Conservation (phyloP, 768 basidiomycete species). For the Mycena crocata region DNA sequence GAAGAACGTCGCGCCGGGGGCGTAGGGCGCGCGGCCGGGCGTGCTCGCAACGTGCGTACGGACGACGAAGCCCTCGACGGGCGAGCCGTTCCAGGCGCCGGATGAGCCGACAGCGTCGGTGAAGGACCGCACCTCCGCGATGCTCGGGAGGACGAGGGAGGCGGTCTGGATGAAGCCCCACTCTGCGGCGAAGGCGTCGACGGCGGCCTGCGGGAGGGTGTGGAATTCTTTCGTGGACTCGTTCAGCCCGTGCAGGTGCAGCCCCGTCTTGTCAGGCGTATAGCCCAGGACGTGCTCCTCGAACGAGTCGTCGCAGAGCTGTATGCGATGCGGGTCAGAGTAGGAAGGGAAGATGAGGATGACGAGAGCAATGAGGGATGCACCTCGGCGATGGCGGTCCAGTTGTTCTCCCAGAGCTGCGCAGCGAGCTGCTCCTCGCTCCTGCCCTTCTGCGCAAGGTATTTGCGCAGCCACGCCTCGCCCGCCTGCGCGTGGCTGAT, state of each 20-base stretch:
- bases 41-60: slow-evolving; percentile 37
- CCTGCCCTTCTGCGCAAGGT: slow-evolving; percentile 71
- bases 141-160: slow-evolving; percentile 67
- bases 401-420: slow-evolving; percentile 81
- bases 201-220: slow-evolving; percentile 73
- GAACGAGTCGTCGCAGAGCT: slow-evolving; percentile 98
- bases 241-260: slow-evolving; percentile 95
- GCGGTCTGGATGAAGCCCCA: slow-evolving; percentile 93
- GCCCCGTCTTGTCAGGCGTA: slow-evolving; percentile 83
- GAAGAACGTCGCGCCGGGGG: slow-evolving; percentile 88
- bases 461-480: slow-evolving; percentile 82
- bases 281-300: slow-evolving; percentile 96
- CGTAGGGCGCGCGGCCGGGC: slow-evolving; percentile 69
- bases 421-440: slow-evolving; percentile 81
- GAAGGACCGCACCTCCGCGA: slow-evolving; percentile 79
- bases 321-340: too few species aligned
- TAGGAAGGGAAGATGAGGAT: too few species aligned
- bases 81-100: slow-evolving; percentile 50
- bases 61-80: slow-evolving; percentile 33
- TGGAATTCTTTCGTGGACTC: slow-evolving; percentile 71
- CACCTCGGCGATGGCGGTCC: slow-evolving; percentile 95
- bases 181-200: slow-evolving; percentile 85
- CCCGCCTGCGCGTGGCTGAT: slow-evolving; percentile 84
- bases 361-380: neutral
- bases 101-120: slow-evolving; percentile 72